phyloP scores from a whole-genome alignment of 257 asterid genomes.

The Rhazya stricta region DNA sequence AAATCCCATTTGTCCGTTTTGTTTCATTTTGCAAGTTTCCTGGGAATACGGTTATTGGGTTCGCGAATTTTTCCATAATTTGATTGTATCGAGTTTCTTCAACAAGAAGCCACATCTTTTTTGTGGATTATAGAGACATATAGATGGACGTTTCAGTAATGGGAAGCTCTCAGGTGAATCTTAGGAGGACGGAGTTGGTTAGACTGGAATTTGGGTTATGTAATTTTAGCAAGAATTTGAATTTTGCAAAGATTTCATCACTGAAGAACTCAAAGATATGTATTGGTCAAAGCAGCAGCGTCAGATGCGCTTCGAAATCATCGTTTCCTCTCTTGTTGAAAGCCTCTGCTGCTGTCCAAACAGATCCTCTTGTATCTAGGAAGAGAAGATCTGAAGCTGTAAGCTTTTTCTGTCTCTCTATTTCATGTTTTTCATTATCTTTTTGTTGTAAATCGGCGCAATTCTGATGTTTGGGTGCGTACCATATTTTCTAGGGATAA shows the following conservation, averaged over 20 bases:
- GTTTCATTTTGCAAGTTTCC: not conserved
- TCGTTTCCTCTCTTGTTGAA: conserved; percentile 28
- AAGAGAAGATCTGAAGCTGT: conserved; percentile 30
- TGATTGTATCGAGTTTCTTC: not conserved
- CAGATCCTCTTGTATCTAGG: conserved; percentile 32
- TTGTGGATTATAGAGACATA: not conserved
- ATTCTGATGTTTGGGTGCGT: not conserved
- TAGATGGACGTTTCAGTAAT: conserved; percentile 64
- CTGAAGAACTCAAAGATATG: conserved; percentile 26
- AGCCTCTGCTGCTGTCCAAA: conserved; percentile 39
- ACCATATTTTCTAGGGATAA: not conserved
- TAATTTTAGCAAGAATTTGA: conserved; percentile 43
- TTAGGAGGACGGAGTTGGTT: conserved; percentile 32
- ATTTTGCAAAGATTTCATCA: conserved; percentile 28
- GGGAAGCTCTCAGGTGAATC: conserved; percentile 62
- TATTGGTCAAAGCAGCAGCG: conserved; percentile 29
- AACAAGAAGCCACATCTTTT: not conserved
- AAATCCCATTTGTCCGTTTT: conserved; percentile 9
- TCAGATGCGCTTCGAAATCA: conserved; percentile 40
- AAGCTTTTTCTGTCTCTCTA: conserved; percentile 12
- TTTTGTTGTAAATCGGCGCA: not conserved
- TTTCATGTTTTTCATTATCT: not conserved
- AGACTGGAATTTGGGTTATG: conserved; percentile 41
- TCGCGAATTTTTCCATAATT: not conserved
- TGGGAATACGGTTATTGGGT: not conserved